These are phyloP conservation scores for Microsporum audouinii DNA, from an alignment of 2,329 filamentous ascomycete genomes.

Conservation along the genomic window DNA sequence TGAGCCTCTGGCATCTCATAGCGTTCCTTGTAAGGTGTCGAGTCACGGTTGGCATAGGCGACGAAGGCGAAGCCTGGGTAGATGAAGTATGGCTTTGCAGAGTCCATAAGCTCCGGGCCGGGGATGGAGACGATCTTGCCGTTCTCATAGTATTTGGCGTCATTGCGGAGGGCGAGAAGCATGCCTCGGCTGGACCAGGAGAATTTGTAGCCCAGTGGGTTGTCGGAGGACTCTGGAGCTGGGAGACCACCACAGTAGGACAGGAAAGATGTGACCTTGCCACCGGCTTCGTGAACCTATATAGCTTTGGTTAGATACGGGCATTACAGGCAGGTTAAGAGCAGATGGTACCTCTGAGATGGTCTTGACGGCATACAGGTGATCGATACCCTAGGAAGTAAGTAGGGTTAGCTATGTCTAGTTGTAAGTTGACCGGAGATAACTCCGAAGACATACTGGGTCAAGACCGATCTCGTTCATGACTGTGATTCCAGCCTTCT, in stretches of 20 bases:
- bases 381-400: slow-evolving; percentile 28
- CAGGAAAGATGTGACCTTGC: slow-evolving; percentile 72
- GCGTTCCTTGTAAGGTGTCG: slow-evolving; percentile 71
- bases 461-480: slow-evolving; percentile 87
- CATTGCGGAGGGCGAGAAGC: slow-evolving; percentile 72
- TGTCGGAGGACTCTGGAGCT: slow-evolving; percentile 59
- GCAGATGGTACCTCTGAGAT: slow-evolving; percentile 43
- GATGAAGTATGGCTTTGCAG: slow-evolving; percentile 81
- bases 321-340: neutral
- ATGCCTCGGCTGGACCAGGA: slow-evolving; percentile 73
- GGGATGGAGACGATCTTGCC: slow-evolving; percentile 60
- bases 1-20: slow-evolving; percentile 87
- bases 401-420: neutral
- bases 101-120: slow-evolving; percentile 65
- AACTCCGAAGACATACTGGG: slow-evolving; percentile 18
- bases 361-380: slow-evolving; percentile 69
- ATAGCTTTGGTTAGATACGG: slow-evolving; percentile 20
- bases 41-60: slow-evolving; percentile 88
- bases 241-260: slow-evolving; percentile 76
- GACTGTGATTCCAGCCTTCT: slow-evolving; percentile 87
- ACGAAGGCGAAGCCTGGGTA: slow-evolving; percentile 83
- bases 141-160: slow-evolving; percentile 70
- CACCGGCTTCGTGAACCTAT: slow-evolving; percentile 74
- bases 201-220: slow-evolving; percentile 91
- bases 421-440: neutral